A percentile compares a stretch with the other conserved stretches of the same genome.
phyloP scores from a whole-genome alignment of 129 eudicot genomes.

The Helianthus tuberosus region DNA sequence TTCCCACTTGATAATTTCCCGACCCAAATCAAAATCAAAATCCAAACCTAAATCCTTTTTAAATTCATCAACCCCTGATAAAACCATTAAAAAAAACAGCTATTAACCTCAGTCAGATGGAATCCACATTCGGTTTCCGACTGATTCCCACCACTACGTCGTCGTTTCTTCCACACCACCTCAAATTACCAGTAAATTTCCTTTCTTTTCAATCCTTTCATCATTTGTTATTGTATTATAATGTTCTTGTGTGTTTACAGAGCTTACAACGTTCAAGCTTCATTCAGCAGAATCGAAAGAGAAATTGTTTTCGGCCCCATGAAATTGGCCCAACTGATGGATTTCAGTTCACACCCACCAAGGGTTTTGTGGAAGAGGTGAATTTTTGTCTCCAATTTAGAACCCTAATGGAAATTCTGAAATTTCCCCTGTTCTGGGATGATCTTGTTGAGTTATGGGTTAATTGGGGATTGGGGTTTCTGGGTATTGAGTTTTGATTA shows the following conservation, averaged over 20 bases:
- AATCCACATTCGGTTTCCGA: conserved; percentile 52
- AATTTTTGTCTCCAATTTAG: not conserved
- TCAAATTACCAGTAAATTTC: conserved; percentile 54
- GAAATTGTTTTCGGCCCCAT: conserved; percentile 52
- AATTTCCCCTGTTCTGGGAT: not conserved
- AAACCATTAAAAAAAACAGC: no score
- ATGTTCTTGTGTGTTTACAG: conserved; percentile 31
- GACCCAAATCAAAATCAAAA: no score
- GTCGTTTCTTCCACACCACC: conserved; percentile 39
- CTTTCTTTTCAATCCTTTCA: not conserved
- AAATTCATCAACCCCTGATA: no score
- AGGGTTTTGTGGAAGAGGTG: conserved; percentile 78
- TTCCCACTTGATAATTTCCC: not conserved
- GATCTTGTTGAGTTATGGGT: not conserved
- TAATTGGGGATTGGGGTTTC: not conserved
- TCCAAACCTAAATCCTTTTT: no score
- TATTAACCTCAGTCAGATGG: conserved; percentile 45
- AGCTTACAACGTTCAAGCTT: conserved; percentile 44
- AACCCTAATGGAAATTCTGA: not conserved
- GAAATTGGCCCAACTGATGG: conserved; percentile 52
- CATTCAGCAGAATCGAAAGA: conserved; percentile 32
- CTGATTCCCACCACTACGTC: conserved; percentile 45
- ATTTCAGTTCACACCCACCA: conserved; percentile 50
- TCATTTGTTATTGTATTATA: not conserved
- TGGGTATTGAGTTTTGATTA: not conserved